Evolutionary conservation across 331 rosid species (phyloP).

Genomic region (Pyracantha coccinea): DNA sequence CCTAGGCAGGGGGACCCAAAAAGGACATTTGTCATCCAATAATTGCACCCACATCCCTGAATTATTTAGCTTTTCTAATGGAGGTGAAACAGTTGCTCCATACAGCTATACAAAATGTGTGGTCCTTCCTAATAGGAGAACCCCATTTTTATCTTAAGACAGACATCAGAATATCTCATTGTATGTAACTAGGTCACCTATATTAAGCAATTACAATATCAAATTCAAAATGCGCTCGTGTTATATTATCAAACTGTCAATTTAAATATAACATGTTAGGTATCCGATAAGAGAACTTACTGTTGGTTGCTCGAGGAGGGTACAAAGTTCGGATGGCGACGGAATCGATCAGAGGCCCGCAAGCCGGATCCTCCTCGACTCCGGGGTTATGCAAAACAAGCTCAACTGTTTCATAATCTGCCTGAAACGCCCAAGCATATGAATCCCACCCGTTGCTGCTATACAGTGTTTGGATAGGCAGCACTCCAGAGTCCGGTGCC

Average conservation of each 20-base stretch:
- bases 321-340: slow-evolving; percentile 60
- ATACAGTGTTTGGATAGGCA: slow-evolving; percentile 84
- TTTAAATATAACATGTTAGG: not conserved
- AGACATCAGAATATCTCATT: not conserved
- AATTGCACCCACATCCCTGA: not conserved
- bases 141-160: not conserved
- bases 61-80: not conserved
- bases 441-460: slow-evolving; percentile 94
- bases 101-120: not conserved
- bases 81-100: not conserved
- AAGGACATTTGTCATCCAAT: not conserved
- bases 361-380: slow-evolving; percentile 88
- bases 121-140: not conserved
- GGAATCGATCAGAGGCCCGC: slow-evolving; percentile 89
- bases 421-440: slow-evolving; percentile 76
- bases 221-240: not conserved
- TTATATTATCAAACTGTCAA: not conserved
- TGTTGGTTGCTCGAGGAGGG: slow-evolving; percentile 59
- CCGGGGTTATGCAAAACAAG: slow-evolving; percentile 88
- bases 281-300: slow-evolving; percentile 25
- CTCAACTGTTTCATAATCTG: slow-evolving; percentile 28
- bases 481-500: slow-evolving; percentile 72
- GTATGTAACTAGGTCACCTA: not conserved
- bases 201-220: not conserved
- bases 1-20: not conserved